Base-by-base conservation (phyloP, 129 eudicot genomes). In the Daucus carota region DNA sequence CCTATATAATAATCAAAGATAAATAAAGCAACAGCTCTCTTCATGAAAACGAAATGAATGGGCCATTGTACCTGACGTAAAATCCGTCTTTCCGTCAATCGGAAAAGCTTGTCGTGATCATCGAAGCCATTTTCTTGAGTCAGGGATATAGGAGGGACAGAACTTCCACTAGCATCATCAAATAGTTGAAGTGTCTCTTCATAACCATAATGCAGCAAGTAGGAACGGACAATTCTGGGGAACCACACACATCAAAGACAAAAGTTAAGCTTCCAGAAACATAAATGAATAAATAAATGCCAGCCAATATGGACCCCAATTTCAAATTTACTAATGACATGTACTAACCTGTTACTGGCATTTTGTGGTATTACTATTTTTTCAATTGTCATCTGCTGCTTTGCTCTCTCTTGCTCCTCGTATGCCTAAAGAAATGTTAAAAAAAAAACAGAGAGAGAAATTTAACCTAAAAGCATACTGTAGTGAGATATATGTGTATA, bases 171-270 rank as follows among this genome's bases (percentile, higher is more conserved):
- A 72, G 96, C 97, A 77, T 50, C 73, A 63, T 94, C 97, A 80
- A 94, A 85, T 15, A 84, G 83, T 34, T 81, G 65, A 43, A 94
- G 90, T n/a, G 99, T 94, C 60, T 89, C 99, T 81, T 85, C 96
- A 60, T 94, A 94, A 44, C 99, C 99, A 83, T 94, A 91, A 77
- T 94, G 97, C 65, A 86, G 93, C 42, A 94, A 83, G 83, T 94
- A 94, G 46, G 97, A 81, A 47, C 99, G 92, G 48, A 94, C 93
- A 75, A 94, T 77, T 74, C 99, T 94, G 93, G 20, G 59, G 33
- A 72, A 77, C 28, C 79, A 76, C 72, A 75, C 80, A 80, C 76
- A 75, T 62, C 59, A 41, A 24, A 42, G 57, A 43, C 54, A 72
- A 43, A 42, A 34, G 32, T n/a, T 57, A 43, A 22, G 24, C 57